A percentile compares a stretch with the other conserved stretches of the same genome.
These are phyloP conservation scores for Arthrobotrys iridis DNA, from an alignment of 2,329 filamentous ascomycete species.

Conservation along the genomic window DNA sequence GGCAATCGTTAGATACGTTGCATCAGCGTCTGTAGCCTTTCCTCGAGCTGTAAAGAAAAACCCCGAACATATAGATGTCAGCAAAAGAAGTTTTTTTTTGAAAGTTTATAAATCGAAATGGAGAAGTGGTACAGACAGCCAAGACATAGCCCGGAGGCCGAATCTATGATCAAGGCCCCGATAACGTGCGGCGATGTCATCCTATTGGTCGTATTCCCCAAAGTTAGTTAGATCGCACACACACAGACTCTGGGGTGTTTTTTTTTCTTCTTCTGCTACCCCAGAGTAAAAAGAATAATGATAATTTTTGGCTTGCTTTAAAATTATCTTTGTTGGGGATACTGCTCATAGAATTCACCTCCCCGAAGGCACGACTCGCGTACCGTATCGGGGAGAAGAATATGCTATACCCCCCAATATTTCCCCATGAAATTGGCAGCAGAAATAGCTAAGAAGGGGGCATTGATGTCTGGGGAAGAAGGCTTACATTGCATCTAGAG, in stretches of 20 bases:
- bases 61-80: slow-evolving; percentile 9
- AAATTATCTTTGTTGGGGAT: neutral
- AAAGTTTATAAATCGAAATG: neutral
- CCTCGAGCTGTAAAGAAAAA: slow-evolving; percentile 54
- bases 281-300: slow-evolving; percentile 7
- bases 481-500: slow-evolving; percentile 53
- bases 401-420: neutral
- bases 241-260: neutral
- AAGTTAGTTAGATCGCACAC: slow-evolving; percentile 29
- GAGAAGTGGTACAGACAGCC: slow-evolving; percentile 49
- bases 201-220: slow-evolving; percentile 50
- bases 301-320: neutral
- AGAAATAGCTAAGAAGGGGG: slow-evolving; percentile 12
- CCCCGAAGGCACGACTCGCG: slow-evolving; percentile 18
- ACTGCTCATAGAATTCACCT: neutral
- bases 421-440: neutral
- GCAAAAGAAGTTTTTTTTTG: neutral
- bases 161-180: slow-evolving; percentile 57
- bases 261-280: neutral
- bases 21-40: slow-evolving; percentile 57
- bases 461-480: slow-evolving; percentile 12
- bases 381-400: slow-evolving; percentile 15
- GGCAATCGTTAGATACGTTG: slow-evolving; percentile 57
- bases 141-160: slow-evolving; percentile 56
- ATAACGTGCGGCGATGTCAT: slow-evolving; percentile 57